A percentile compares a stretch with the other conserved stretches of the same genome.
phyloP scores from a whole-genome alignment of 805 yeast genomes.

The Torulaspora delbrueckii region DNA sequence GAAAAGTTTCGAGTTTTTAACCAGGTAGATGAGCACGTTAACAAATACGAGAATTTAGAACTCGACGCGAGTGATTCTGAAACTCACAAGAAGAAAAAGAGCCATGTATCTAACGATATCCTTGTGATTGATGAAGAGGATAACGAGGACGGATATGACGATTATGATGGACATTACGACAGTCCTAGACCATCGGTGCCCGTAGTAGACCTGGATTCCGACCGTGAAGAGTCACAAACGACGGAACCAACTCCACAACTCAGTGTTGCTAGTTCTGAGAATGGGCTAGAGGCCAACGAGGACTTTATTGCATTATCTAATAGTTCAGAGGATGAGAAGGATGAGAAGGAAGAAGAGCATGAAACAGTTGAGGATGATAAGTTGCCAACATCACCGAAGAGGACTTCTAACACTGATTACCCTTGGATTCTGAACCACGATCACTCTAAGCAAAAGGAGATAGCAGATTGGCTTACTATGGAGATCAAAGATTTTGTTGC shows the following conservation, averaged over 20 bases:
- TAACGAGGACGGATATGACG: constrained; percentile 25
- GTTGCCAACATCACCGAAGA: constrained; percentile 6
- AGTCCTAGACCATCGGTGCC: constrained; percentile 19
- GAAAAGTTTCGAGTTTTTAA: constrained; percentile 31
- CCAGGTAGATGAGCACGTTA: constrained; percentile 22
- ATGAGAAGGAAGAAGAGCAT: constrained; percentile 8
- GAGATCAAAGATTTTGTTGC: constrained; percentile 82
- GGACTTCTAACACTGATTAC: constrained; percentile 28
- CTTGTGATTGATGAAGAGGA: constrained; percentile 11
- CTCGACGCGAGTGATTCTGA: constrained; percentile 9
- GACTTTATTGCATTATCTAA: constrained; percentile 43
- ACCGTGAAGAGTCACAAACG: not conserved
- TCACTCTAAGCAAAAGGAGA: constrained; percentile 68
- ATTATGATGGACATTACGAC: constrained; percentile 28
- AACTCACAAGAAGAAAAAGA: constrained; percentile 3
- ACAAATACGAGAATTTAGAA: constrained; percentile 28
- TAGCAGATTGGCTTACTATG: constrained; percentile 79
- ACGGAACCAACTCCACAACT: constrained; percentile 7
- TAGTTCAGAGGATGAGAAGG: constrained; percentile 28
- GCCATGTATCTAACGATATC: constrained; percentile 9
- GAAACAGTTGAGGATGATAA: constrained; percentile 10
- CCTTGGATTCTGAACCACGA: constrained; percentile 82
- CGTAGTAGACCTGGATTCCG: constrained; percentile 13
- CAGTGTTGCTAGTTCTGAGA: constrained; percentile 7
- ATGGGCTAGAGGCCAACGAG: constrained; percentile 36